Evolutionary conservation across 805 yeast genomes (phyloP), one percentile per base, ranked within the genome.

Genomic region (Candida glaebosa): DNA sequence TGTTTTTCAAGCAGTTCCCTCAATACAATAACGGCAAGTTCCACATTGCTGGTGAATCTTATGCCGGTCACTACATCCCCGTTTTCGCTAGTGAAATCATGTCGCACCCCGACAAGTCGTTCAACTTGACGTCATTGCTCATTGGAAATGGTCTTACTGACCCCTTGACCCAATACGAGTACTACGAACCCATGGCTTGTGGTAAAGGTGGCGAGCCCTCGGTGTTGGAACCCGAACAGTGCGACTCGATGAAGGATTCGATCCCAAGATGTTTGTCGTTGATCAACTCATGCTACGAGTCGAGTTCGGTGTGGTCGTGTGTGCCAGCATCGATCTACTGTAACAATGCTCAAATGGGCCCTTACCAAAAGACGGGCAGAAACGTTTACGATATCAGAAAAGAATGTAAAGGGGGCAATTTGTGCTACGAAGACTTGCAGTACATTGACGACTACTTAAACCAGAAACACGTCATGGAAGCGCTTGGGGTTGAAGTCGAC

Each of bases 131-230:
- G 9, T 86, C 96, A 3, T 82, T 90, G 15, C 58, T 91, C 58
- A 90, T 90, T 55, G 98, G 98, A 47, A 90, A 90, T 60, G 97
- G 98, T 40, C 78, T 90, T 51, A 87, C 96, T 26, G 95, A 88
- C 61, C 84, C 95, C 3, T 69, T 84, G 44, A 74, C 77, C 34
- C 96, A 89, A 71, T 82, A 84, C 56, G 76, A 76, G 44, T 81
- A 81, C 62, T 89, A 87, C 58, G 79, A 84, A 61, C 95, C 95
- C 49, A 90, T 91, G 97, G 95, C 95, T 3, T 91, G 98, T 65
- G 93, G 96, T 40, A 60, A 75, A 50, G 95, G 96, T 49, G 96
- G 96, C 4, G 81, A 81, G 54, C 82, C 82, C 15, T 70, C 90
- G 14, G 88, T 88, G 2, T 69, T 88, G 48, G 68, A 76, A 14